Percentiles rank a stretch among this genome's conserved stretches.
These are phyloP conservation scores for Acanthamoeba healyi DNA, from an alignment of 208 protist genomes.

Conservation along the genomic window DNA sequence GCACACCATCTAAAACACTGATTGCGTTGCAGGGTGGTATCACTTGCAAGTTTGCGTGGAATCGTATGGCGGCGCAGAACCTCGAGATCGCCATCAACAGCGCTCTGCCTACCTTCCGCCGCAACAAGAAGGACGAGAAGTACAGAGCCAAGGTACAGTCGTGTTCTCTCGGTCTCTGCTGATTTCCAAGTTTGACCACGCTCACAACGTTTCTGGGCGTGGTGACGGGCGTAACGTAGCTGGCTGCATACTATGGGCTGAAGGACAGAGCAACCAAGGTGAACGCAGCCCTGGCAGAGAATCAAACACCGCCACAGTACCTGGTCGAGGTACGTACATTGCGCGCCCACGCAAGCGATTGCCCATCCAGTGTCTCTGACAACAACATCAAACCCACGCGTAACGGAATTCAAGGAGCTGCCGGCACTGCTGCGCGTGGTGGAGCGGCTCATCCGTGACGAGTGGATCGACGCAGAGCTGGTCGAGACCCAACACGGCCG, in stretches of 20 bases:
- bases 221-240: background rate
- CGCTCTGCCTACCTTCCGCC: slow-evolving; percentile 37
- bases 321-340: background rate
- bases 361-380: no score
- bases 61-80: slow-evolving; percentile 24
- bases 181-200: background rate
- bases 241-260: background rate
- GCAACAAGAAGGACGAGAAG: slow-evolving; percentile 22
- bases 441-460: slow-evolving; percentile 31
- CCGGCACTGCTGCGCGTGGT: slow-evolving; percentile 13
- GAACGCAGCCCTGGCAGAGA: background rate
- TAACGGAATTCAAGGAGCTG: background rate
- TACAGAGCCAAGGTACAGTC: background rate
- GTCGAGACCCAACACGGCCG: background rate
- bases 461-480: slow-evolving; percentile 5
- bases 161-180: background rate
- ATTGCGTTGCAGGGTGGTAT: background rate
- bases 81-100: slow-evolving; percentile 36
- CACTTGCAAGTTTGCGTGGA: slow-evolving; percentile 70
- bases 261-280: background rate
- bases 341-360: no score
- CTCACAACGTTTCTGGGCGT: background rate
- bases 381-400: no score
- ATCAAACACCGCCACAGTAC: background rate
- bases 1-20: background rate